Evolutionary conservation across 2,329 filamentous ascomycete species (phyloP).

Genomic region (Alternaria longipes): DNA sequence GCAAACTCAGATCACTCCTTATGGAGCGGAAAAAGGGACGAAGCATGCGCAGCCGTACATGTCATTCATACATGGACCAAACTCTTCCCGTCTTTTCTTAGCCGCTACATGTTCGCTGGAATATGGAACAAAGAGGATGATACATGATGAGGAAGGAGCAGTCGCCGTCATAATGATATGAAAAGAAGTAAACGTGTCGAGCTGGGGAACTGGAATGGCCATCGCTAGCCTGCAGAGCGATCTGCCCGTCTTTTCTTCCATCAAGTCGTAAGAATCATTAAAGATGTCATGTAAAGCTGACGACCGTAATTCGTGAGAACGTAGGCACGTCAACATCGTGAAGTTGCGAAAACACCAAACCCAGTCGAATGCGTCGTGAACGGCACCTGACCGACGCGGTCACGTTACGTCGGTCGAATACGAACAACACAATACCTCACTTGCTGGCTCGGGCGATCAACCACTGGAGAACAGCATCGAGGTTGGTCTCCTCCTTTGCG

Average conservation of each 20-base stretch:
- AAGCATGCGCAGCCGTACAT: constrained; percentile 10
- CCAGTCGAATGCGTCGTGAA: constrained; percentile 29
- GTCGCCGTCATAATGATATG: constrained; percentile 33
- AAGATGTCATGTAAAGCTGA: constrained; percentile 55
- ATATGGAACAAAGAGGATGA: constrained; percentile 24
- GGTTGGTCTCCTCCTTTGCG: constrained; percentile 97
- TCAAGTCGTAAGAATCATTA: constrained; percentile 64
- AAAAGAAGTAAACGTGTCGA: constrained; percentile 40
- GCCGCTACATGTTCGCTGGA: constrained; percentile 17
- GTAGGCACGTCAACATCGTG: constrained; percentile 50
- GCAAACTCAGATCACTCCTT: constrained; percentile 5
- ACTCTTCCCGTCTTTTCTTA: constrained; percentile 14
- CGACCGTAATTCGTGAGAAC: constrained; percentile 46
- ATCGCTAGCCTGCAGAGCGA: constrained; percentile 58
- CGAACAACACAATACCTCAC: constrained; percentile 33
- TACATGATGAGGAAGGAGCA: constrained; percentile 27
- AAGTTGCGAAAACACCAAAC: constrained; percentile 35
- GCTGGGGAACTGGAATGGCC: constrained; percentile 55
- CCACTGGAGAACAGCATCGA: constrained; percentile 96
- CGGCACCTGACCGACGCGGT: constrained; percentile 37
- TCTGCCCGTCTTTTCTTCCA: constrained; percentile 60
- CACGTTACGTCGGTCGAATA: constrained; percentile 34
- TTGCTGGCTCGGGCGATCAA: constrained; percentile 83
- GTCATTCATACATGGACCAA: constrained; percentile 8
- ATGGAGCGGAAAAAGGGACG: constrained; percentile 13